Conservation (phyloP, 768 basidiomycete species). For the Pulveroboletus sp. region DNA sequence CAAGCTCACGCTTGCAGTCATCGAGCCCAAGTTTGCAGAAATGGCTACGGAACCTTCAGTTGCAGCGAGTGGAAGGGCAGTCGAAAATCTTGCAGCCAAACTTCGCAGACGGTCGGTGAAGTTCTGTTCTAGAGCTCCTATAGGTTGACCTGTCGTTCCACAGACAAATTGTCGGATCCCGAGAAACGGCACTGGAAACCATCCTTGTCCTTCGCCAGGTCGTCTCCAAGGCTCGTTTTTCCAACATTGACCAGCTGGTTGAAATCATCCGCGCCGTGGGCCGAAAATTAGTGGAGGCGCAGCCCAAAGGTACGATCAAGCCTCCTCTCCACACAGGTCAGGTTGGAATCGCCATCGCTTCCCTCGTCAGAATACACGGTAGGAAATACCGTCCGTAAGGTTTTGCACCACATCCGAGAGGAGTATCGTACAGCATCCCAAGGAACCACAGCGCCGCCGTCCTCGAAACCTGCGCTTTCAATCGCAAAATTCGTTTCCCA, state of each 20-base stretch:
- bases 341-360: conserved; percentile 6
- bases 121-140: conserved; percentile 35
- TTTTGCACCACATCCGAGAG: conserved; percentile 91
- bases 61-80: conserved; percentile 51
- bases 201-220: conserved; percentile 86
- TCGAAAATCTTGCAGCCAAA: conserved; percentile 68
- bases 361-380: conserved; percentile 77
- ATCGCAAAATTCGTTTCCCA: conserved; percentile 82
- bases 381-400: conserved; percentile 91
- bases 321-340: conserved; percentile 3
- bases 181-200: conserved; percentile 86
- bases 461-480: conserved; percentile 51
- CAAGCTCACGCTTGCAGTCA: background rate
- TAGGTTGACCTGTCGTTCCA: conserved; percentile 3
- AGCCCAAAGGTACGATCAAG: conserved; percentile 78
- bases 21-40: background rate
- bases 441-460: conserved; percentile 38
- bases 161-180: conserved; percentile 91
- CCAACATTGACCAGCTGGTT: conserved; percentile 82
- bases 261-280: conserved; percentile 79
- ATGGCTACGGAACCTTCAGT: conserved; percentile 44
- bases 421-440: conserved; percentile 84
- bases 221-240: conserved; percentile 82
- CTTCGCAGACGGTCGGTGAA: conserved; percentile 66
- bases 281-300: conserved; percentile 78